Conservation (phyloP, 257 asterid species). For the Primulina tabacum region DNA sequence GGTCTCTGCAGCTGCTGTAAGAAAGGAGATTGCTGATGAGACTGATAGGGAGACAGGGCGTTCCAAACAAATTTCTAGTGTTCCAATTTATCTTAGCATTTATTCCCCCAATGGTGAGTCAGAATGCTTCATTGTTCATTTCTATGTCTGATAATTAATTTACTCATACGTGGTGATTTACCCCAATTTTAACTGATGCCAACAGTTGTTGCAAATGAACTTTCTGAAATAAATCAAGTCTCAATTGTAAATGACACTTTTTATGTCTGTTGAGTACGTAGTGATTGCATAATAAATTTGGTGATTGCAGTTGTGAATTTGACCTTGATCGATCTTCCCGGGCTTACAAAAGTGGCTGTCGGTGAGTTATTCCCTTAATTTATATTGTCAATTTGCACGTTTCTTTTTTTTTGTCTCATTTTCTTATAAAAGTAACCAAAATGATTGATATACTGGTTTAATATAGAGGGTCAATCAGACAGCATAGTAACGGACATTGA, state of each 20-base stretch:
- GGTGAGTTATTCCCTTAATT: conserved; percentile 54
- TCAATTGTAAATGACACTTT: not conserved
- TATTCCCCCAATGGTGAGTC: conserved; percentile 77
- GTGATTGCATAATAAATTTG: conserved; percentile 23
- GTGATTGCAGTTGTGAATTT: conserved; percentile 81
- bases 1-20: conserved; percentile 77
- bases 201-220: conserved; percentile 7
- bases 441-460: conserved; percentile 25
- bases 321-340: conserved; percentile 96
- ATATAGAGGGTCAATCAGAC: conserved; percentile 89
- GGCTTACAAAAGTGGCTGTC: conserved; percentile 96
- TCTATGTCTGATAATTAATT: not conserved
- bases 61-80: conserved; percentile 70
- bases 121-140: conserved; percentile 1
- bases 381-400: conserved; percentile 13
- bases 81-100: conserved; percentile 94
- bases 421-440: conserved; percentile 2
- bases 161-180: not conserved
- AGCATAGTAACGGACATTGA: conserved; percentile 88
- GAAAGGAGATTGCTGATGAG: conserved; percentile 89
- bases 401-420: not conserved
- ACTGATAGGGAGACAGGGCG: conserved; percentile 98
- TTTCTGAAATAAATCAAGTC: not conserved
- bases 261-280: conserved; percentile 23
- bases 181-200: not conserved